These are phyloP conservation scores for Myrica gale DNA, from an alignment of 306 rosid genomes.

Conservation along the genomic window DNA sequence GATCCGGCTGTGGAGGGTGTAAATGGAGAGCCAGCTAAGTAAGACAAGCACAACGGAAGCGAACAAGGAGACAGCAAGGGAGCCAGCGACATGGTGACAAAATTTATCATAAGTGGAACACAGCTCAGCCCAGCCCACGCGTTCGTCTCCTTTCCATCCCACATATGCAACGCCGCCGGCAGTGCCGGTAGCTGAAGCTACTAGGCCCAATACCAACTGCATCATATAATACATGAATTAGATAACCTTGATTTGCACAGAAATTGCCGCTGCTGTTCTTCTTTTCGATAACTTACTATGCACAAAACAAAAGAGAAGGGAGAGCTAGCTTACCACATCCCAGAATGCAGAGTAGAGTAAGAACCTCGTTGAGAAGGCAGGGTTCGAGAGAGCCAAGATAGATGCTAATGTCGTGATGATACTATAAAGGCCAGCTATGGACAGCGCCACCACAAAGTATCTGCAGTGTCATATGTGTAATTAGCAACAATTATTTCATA, in stretches of 20 bases:
- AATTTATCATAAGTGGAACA: conserved; percentile 59
- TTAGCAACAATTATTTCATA: background rate
- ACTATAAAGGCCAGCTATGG: conserved; percentile 65
- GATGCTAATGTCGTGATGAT: conserved; percentile 59
- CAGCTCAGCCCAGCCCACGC: conserved; percentile 47
- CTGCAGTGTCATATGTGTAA: conserved; percentile 40
- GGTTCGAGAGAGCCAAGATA: background rate
- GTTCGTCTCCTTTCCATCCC: background rate
- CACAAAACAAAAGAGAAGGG: no score
- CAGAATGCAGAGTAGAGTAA: background rate
- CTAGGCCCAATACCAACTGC: background rate
- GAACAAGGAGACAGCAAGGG: conserved; percentile 54
- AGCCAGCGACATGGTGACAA: conserved; percentile 55
- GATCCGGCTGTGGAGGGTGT: conserved; percentile 44
- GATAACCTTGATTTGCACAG: no score
- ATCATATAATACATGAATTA: background rate
- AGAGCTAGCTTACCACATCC: background rate
- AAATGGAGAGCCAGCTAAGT: conserved; percentile 67
- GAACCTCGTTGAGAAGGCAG: background rate
- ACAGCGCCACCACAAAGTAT: conserved; percentile 78
- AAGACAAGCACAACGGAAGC: conserved; percentile 53
- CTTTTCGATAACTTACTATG: no score
- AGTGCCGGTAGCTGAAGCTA: background rate
- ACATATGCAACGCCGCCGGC: background rate
- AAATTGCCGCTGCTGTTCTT: no score